A percentile compares a stretch with the other conserved stretches of the same genome.
Evolutionary conservation across 2,329 filamentous ascomycete species (phyloP).

Genomic region (Fusarium fujikuroi): DNA sequence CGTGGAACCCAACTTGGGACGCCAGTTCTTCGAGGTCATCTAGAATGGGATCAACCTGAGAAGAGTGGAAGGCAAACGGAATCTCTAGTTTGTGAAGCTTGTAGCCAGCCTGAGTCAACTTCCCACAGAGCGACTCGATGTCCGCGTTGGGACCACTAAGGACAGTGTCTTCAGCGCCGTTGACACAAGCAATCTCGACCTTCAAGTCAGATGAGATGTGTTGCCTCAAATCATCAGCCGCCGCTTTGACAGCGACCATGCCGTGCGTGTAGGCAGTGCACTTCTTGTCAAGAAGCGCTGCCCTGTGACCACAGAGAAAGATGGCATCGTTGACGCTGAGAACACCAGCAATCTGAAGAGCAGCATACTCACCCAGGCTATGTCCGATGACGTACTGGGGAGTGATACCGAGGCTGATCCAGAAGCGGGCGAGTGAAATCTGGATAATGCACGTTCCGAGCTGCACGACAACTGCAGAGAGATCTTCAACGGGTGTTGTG

Average conservation of each 20-base stretch:
- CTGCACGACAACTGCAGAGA: not conserved
- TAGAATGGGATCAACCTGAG: conserved; percentile 65
- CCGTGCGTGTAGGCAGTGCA: conserved; percentile 17
- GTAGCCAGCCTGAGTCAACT: conserved; percentile 51
- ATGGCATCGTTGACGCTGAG: conserved; percentile 71
- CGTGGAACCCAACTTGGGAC: conserved; percentile 51
- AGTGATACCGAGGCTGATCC: conserved; percentile 53
- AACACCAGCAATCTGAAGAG: conserved; percentile 69
- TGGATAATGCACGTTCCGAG: not conserved
- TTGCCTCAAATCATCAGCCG: not conserved
- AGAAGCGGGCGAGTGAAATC: conserved; percentile 38
- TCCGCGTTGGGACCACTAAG: conserved; percentile 61
- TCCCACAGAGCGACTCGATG: conserved; percentile 55
- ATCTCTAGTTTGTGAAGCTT: conserved; percentile 60
- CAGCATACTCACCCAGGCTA: conserved; percentile 52
- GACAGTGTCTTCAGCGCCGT: conserved; percentile 79
- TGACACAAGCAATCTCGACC: conserved; percentile 75
- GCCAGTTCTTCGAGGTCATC: conserved; percentile 66
- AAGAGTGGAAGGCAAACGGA: conserved; percentile 65
- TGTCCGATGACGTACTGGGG: conserved; percentile 59
- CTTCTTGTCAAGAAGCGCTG: not conserved
- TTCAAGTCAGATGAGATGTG: conserved; percentile 48
- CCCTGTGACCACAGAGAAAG: conserved; percentile 64
- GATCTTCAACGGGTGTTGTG: not conserved
- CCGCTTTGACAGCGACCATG: conserved; percentile 29